Evolutionary conservation across 225 moss, liverwort and hornwort genomes (phyloP), one percentile per base, ranked within the genome.

Genomic region (Physcomitrium patens): DNA sequence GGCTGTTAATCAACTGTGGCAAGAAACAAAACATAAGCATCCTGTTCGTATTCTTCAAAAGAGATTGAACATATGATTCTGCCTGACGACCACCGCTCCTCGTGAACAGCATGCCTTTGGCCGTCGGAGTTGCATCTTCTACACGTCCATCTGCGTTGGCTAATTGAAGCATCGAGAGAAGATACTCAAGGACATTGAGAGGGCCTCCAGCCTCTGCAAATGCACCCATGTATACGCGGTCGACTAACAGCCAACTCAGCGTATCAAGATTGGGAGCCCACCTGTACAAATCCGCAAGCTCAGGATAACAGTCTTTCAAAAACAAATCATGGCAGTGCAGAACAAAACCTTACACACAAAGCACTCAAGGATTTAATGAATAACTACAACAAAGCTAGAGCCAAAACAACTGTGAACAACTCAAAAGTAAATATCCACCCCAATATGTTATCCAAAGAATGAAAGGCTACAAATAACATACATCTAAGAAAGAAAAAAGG

Each of bases 201-300:
- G 82, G 80, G 18, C 84, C 93, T 68, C 86, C 82, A 60, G 80
- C 77, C 57, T 89, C 87, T 54, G 70, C 80, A 76, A 93, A 93
- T 65, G 93, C 93, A 75, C 91, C 93, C 56, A 89, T 85, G 60
- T 91, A 93, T 23, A 93, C 93, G 51, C 91, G 85, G 86, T 93
- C 93, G 43, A 93, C 93, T 60, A 93, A 82, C 57, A 89, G 79
- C 72, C 89, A 84, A 82, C 89, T 86, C 44, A 93, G 84, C 68
- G 81, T 78, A 71, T 93, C 93, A 58, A 93, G 87, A 75, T 93
- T 93, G 23, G 79, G 79, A 44, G 85, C 85, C 93, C 93, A 93
- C 76, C 84, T 83, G 72, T 50, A 6, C n/a, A 46, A 77, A 53
- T 3, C 2, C 31, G 55, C 55, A 71, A 59, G 52, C 49, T 69